A percentile compares a stretch with the other conserved stretches of the same genome.
These are phyloP conservation scores for Serendipita sp. DNA, from an alignment of 768 basidiomycete genomes.

Conservation along the genomic window DNA sequence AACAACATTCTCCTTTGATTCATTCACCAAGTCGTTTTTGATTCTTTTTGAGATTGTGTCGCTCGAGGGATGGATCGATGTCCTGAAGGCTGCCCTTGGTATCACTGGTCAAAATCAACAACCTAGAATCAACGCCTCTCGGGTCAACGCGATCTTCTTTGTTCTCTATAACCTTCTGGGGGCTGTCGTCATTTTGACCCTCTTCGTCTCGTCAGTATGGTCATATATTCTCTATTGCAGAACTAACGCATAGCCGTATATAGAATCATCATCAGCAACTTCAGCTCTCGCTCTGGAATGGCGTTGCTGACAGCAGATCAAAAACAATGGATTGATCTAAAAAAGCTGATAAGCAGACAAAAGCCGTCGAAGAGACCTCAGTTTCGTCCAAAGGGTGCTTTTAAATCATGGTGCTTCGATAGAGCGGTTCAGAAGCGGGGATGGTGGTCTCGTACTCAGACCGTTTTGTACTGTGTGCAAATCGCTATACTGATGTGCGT, in stretches of 20 bases:
- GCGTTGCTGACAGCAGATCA: slow-evolving; percentile 78
- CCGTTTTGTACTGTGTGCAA: slow-evolving; percentile 61
- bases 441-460: slow-evolving; percentile 77
- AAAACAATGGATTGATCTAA: slow-evolving; percentile 85
- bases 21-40: slow-evolving; percentile 63
- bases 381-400: slow-evolving; percentile 30
- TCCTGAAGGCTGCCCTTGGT: slow-evolving; percentile 64
- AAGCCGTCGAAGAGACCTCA: slow-evolving; percentile 72
- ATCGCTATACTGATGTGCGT: slow-evolving; percentile 70
- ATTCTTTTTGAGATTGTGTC: slow-evolving; percentile 96
- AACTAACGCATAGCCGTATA: slow-evolving; percentile 12
- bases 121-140: slow-evolving; percentile 53
- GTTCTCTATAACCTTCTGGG: slow-evolving; percentile 84
- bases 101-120: slow-evolving; percentile 57
- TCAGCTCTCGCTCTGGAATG: slow-evolving; percentile 69
- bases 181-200: slow-evolving; percentile 72
- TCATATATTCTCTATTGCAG: background rate
- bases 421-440: slow-evolving; percentile 84
- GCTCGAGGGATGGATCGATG: slow-evolving; percentile 93
- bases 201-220: slow-evolving; percentile 65
- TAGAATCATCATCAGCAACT: slow-evolving; percentile 93
- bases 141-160: slow-evolving; percentile 81
- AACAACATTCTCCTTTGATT: slow-evolving; percentile 80
- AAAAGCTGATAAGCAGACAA: slow-evolving; percentile 76
- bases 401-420: slow-evolving; percentile 81